Evolutionary conservation across 1,284 basidiomycete species (phyloP).

Genomic region (Pseudozyma flocculosa): DNA sequence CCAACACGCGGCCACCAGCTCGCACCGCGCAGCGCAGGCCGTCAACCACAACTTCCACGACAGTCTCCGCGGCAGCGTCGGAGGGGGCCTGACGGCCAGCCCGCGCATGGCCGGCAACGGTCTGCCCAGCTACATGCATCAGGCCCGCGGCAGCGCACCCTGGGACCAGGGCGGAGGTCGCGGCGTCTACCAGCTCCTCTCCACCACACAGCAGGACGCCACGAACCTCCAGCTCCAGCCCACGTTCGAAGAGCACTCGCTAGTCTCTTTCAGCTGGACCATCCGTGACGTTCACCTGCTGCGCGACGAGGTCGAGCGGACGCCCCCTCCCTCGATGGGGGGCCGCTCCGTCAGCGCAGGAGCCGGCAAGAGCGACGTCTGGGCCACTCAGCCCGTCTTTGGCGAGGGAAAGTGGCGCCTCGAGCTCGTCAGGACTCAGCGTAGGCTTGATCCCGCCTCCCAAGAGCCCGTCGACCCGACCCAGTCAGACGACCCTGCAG

Average conservation of each 20-base stretch:
- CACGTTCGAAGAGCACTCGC: slow-evolving; percentile 43
- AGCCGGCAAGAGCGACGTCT: slow-evolving; percentile 46
- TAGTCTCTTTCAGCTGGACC: slow-evolving; percentile 48
- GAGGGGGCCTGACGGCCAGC: neutral
- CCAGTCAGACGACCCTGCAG: too few species aligned
- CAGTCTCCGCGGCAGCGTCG: neutral
- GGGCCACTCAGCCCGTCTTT: slow-evolving; percentile 52
- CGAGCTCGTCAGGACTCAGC: slow-evolving; percentile 43
- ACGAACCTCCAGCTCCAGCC: slow-evolving; percentile 1
- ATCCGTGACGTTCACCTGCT: slow-evolving; percentile 42
- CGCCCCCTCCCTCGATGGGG: slow-evolving; percentile 32
- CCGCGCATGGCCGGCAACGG: neutral
- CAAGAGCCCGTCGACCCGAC: too few species aligned
- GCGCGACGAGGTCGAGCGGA: slow-evolving; percentile 44
- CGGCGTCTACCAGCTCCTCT: neutral
- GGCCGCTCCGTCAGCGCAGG: slow-evolving; percentile 49
- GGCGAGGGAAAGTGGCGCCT: slow-evolving; percentile 55
- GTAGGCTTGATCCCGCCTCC: too few species aligned
- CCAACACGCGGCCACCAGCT: too few species aligned
- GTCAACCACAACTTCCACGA: neutral
- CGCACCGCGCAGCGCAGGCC: too few species aligned
- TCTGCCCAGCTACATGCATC: neutral
- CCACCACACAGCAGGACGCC: neutral
- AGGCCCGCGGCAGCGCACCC: neutral
- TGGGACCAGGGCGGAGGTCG: neutral